Base-by-base conservation (phyloP, 148 eudicot species). In the Amaranthus hypochondriacus region DNA sequence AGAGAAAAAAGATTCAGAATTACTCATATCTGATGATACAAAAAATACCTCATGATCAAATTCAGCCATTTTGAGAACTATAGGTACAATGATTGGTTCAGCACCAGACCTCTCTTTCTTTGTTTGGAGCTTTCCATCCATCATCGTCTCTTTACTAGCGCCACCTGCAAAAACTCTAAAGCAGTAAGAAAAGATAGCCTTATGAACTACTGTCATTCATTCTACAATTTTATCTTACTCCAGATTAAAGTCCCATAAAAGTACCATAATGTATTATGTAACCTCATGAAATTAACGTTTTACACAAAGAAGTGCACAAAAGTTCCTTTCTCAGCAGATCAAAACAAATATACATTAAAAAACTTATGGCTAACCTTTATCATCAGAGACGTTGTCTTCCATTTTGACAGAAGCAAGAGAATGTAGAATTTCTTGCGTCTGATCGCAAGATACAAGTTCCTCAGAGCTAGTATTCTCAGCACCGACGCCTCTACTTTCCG, bases 1-100 rank as follows among this genome's bases (percentile, higher is more conserved):
- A 53, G 69, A 50, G 15, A 64, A 14, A 56, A 76, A 63, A 61
- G 74, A 50, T 56, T 48, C n/a, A 47, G 48, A 75, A 44, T 61
- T 88, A 96, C 90, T 92, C 87, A 64, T 92, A 78, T 88, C 96
- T 64, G 88, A 92, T 71, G n/a, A 46, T 64, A n/a, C 49, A 66
- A 48, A 43, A 68, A 72, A 28, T 69, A 94, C 98, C 96, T 95
- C 91, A 62, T 95, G 98, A 78, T 95, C 98, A 72, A 95, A 95
- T 73, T 95, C 97, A 66, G 97, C 90, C 98, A 95, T 95, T 83
- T 88, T 89, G 76, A 95, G 80, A 76, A 95, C 95, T 76, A 95
- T 87, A 55, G 98, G 98, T 70, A 95, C 81, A 71, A 95, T 86
- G 75, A 95, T 87, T 74, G 98, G 93, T 86, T 88, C 91, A 81